Evolutionary conservation across 2,329 filamentous ascomycete species (phyloP), one percentile per base, ranked within the genome.

Genomic region (Aspergillus bombycis): DNA sequence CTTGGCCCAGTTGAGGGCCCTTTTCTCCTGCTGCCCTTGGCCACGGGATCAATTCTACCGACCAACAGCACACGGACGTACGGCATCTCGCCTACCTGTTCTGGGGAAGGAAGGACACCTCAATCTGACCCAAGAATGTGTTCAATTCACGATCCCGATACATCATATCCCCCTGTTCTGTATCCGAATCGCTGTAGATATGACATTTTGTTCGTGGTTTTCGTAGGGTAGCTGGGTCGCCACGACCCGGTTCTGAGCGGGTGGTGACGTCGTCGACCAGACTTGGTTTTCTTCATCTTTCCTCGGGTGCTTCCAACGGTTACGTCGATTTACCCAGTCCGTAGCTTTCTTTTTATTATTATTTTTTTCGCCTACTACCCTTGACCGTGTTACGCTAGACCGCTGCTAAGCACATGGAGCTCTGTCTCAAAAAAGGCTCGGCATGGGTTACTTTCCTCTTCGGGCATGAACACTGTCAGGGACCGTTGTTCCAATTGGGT

Each of bases 261-360:
- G 57, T 62, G 62, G 64, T 66, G 64, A 66, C 64, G 64, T 66
- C 64, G 60, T 64, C 26, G 41, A 64, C 64, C 64, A 61, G 43
- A 66, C 45, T 57, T 62, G 26, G 45, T 26, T 23, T 9, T 28
- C 21, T 14, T 48, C 21, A 26, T 26, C 21, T 26, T 16, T 12
- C 45, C n/a, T 23, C n/a, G n/a, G 21, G 12, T 48, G 28, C 45
- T 26, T 26, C 23, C 23, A 28, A 46, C n/a, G n/a, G 26, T 48
- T 26, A 48, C 45, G 21, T 28, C 6, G 43, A 23, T 46, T 46
- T 21, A 46, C 21, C 21, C 34, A 36, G 12, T 32, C n/a, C 8
- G 43, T 48, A n/a, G 38, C 38, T n/a, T 7, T 9, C 9, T 30
- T 50, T 16, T 23, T 48, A 23, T 48, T 5, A 8, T 48, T 23